Conservation (phyloP, 192 early-diverging fungal species). For the Gaertneriomyces semiglobifer region DNA sequence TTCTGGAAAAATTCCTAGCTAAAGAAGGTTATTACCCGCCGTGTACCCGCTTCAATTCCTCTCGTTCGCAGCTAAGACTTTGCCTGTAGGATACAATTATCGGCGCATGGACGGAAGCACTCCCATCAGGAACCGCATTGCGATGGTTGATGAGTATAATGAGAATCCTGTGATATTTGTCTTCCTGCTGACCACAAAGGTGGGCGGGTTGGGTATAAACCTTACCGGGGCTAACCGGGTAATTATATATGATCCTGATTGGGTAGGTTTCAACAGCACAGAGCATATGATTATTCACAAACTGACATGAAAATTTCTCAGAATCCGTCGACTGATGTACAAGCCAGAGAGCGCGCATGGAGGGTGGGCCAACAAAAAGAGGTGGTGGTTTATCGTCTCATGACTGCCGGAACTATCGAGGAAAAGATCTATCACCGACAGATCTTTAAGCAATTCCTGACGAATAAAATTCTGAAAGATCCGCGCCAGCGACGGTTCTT, state of each 20-base stretch:
- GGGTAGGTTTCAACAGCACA: slow-evolving; percentile 44
- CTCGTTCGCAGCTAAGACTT: neutral
- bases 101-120: slow-evolving; percentile 96
- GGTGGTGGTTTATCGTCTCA: slow-evolving; percentile 91
- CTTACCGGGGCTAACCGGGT: slow-evolving; percentile 91
- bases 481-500: slow-evolving; percentile 85
- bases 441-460: slow-evolving; percentile 95
- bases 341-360: slow-evolving; percentile 95
- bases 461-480: slow-evolving; percentile 93
- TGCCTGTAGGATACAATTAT: slow-evolving; percentile 54
- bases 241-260: slow-evolving; percentile 96
- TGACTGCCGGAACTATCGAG: slow-evolving; percentile 92
- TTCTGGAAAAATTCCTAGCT: slow-evolving; percentile 74
- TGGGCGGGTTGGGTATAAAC: slow-evolving; percentile 94
- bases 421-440: slow-evolving; percentile 97
- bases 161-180: slow-evolving; percentile 64
- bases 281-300: neutral
- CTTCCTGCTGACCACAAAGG: slow-evolving; percentile 96
- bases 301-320: slow-evolving; percentile 4
- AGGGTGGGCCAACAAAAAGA: slow-evolving; percentile 81
- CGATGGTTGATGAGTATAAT: slow-evolving; percentile 88
- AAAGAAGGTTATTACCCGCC: slow-evolving; percentile 16
- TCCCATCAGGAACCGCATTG: slow-evolving; percentile 77
- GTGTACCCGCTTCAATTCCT: neutral
- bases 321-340: slow-evolving; percentile 93